Evolutionary conservation across 306 rosid species (phyloP), one percentile per base, ranked within the genome.

Genomic region (Clitoria ternatea): DNA sequence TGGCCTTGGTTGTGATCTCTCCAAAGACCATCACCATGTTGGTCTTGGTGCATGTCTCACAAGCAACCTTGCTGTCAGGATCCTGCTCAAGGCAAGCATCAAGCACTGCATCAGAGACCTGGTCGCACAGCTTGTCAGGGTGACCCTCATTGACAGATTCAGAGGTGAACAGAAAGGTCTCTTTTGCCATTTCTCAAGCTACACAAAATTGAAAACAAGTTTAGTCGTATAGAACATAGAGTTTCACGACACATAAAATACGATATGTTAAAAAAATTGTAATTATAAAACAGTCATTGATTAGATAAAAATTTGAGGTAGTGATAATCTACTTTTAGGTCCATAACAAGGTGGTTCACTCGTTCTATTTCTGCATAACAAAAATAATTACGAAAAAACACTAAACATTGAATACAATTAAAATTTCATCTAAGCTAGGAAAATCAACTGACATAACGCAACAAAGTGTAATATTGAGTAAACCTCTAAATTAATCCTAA

Each of bases 111-210:
- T 56, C 64, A 1, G 64, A 56, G 42, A 56, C 32, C 27, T 66
- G 75, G 30, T 76, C 85, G 18, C 85, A 81, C 14, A 77, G 80
- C 78, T 82, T 82, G 82, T 82, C 85, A 19, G 85, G 85, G 74
- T 82, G 85, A 24, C 83, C 85, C 85, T 82, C 85, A 4, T 82
- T 82, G 55, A 82, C 83, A 18, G 85, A 82, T 67, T 82, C 85
- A 2, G 85, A 81, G 20, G 85, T 81, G 54, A 77, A 81, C 6
- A 81, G 63, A 14, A 56, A 56, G 8, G 63, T 56, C 63, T 56
- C 63, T 13, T 22, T 56, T 4, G 23, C 63, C 63, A 56, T 56
- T 56, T 56, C 23, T 29, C 63, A 56, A 29, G 40, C 40, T 56
- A 30, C 54, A 73, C 15, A 14, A 27, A 9, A 13, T 43, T 30